Percentiles rank a stretch among this genome's conserved stretches.
Evolutionary conservation across 202 grass and related monocot genomes (phyloP).

Genomic region (Panicum hallii): DNA sequence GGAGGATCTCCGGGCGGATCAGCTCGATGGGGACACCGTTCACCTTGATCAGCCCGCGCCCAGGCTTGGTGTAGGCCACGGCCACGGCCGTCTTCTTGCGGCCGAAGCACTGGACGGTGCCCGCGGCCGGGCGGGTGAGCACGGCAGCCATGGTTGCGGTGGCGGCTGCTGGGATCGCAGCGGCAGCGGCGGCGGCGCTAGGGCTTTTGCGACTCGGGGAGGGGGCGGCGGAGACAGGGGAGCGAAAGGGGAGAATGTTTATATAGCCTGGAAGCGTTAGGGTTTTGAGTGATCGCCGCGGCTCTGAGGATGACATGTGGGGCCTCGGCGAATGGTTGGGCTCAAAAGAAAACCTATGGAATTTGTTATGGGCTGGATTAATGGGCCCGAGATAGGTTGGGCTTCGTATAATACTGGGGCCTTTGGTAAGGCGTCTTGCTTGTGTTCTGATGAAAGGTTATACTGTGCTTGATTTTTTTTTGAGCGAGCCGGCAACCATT

Average conservation of each 20-base stretch:
- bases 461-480: conserved; percentile 63
- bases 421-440: too few relatives aligned
- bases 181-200: conserved; percentile 18
- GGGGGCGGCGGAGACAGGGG: neutral
- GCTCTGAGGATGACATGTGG: conserved; percentile 14
- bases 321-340: neutral
- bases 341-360: too few relatives aligned
- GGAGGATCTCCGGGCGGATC: conserved; percentile 64
- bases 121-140: conserved; percentile 34
- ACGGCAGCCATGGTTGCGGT: conserved; percentile 41
- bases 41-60: conserved; percentile 73
- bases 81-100: conserved; percentile 80
- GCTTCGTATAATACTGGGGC: too few relatives aligned
- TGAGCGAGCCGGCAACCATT: conserved; percentile 22
- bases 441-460: conserved; percentile 7
- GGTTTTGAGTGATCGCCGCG: neutral
- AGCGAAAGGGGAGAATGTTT: neutral
- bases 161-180: neutral
- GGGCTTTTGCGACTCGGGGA: neutral
- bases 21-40: conserved; percentile 76
- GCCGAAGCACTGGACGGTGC: conserved; percentile 75
- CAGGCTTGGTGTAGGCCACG: conserved; percentile 74
- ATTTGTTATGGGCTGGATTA: neutral
- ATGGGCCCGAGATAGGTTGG: too few relatives aligned
- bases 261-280: conserved; percentile 15